These are phyloP conservation scores for Magnolia changhungtana DNA, from an alignment of 164 flowering plant species.

Conservation along the genomic window DNA sequence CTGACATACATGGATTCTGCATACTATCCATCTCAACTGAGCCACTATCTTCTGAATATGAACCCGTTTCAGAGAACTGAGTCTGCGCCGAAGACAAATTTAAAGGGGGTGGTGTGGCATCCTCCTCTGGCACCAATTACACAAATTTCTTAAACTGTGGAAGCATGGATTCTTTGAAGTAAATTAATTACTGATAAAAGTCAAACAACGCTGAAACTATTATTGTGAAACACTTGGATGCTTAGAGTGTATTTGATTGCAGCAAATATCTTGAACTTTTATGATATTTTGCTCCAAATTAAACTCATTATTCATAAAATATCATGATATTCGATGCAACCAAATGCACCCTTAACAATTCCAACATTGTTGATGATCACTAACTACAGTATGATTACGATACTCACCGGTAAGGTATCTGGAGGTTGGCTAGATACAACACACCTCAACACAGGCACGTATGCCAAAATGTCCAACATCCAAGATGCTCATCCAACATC, in stretches of 20 bases:
- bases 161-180: neutral
- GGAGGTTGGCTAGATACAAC: neutral
- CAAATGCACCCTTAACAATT: neutral
- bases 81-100: conserved; percentile 43
- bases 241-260: neutral
- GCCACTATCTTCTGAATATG: conserved; percentile 39
- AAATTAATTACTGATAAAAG: neutral
- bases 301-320: no score
- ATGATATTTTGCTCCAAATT: no score
- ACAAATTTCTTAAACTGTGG: neutral
- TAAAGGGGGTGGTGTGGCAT: conserved; percentile 37
- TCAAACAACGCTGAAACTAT: neutral
- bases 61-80: conserved; percentile 45
- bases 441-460: neutral
- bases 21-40: conserved; percentile 50
- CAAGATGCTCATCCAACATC: neutral
- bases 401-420: neutral
- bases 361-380: neutral
- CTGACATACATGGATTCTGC: neutral
- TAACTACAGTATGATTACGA: neutral
- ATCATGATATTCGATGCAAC: no score
- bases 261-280: no score
- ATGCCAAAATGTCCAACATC: neutral
- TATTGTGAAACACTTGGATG: neutral
- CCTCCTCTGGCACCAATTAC: conserved; percentile 48